Base-by-base conservation (phyloP, 2,329 filamentous ascomycete species). In the Dothiorella sarmentorum region DNA sequence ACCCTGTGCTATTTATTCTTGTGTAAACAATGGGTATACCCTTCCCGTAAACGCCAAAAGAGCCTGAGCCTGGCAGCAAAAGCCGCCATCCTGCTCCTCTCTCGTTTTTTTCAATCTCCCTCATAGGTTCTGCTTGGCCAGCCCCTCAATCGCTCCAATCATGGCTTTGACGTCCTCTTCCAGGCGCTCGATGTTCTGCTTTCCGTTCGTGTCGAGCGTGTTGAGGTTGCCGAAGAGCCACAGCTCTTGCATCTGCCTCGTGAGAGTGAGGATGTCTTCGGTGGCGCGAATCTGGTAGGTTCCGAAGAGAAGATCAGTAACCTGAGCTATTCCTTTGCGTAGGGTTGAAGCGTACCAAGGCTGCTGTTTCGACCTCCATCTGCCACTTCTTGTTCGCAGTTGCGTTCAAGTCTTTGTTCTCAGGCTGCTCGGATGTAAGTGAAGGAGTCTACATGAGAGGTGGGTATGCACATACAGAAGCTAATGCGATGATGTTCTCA, bases 221-320 rank as follows among this genome's bases (percentile, higher is more conserved):
- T 86, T 79, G 42, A 88, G 75, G 59, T 83, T 82, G 3, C 85
- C 85, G 64, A 86, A 87, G 5, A 87, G 74, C 85, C 85, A 88
- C 20, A 84, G 76, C 67, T 88, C 85, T 67, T 88, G 86, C 72
- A 88, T 75, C 24, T 80, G 78, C 20, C 85, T 80, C 24, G 83
- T 85, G 13, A 88, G 69, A 11, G 79, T 78, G 60, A 85, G 77
- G 10, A 86, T 75, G 57, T 87, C 84, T 72, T 88, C 85, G 13
- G 82, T 80, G 1, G 82, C 80, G 59, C 82, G 81, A 62, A 86
- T 80, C 83, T 67, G 38, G 31, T 24, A 27, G 17, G 6, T n/a
- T 27, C 24, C 9, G 2, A n/a, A n/a, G n/a, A n/a, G 17, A 20
- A 6, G 15, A 10, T 40, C 17, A 40, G 37, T 15, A 40, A 9